phyloP scores from a whole-genome alignment of 2,329 filamentous ascomycete genomes.

The Pseudopyrenochaeta lycopersici region DNA sequence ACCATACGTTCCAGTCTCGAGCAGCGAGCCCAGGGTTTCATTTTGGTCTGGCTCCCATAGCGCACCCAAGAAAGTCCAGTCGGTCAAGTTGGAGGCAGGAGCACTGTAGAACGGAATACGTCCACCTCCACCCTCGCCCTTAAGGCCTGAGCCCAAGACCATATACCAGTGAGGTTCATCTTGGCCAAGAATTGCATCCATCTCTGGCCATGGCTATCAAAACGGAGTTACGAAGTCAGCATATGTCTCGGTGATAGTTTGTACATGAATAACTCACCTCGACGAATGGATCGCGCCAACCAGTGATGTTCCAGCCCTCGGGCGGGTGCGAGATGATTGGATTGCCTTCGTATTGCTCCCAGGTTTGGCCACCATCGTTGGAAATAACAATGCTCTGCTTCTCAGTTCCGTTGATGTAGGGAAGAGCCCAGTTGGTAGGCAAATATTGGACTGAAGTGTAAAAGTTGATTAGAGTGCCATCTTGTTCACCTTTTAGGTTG shows the following conservation, averaged over 20 bases:
- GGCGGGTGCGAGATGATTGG: conserved; percentile 55
- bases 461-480: conserved; percentile 57
- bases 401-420: conserved; percentile 56
- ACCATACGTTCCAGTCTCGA: conserved; percentile 56
- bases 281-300: conserved; percentile 44
- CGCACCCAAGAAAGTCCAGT: conserved; percentile 58
- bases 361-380: conserved; percentile 57
- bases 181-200: conserved; percentile 54
- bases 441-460: conserved; percentile 59
- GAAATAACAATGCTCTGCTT: conserved; percentile 57
- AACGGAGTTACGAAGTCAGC: conserved; percentile 39
- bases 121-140: conserved; percentile 55
- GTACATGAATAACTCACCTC: conserved; percentile 3
- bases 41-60: conserved; percentile 57
- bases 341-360: conserved; percentile 57
- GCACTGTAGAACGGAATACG: conserved; percentile 59
- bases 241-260: not conserved
- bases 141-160: conserved; percentile 58
- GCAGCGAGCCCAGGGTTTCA: conserved; percentile 51
- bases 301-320: conserved; percentile 56
- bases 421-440: conserved; percentile 57
- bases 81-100: conserved; percentile 54
- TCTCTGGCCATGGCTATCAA: conserved; percentile 47
- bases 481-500: conserved; percentile 56
- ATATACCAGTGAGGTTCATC: conserved; percentile 57